These are phyloP conservation scores for Stachybotrys elegans DNA, from an alignment of 2,329 filamentous ascomycete species.

Conservation along the genomic window DNA sequence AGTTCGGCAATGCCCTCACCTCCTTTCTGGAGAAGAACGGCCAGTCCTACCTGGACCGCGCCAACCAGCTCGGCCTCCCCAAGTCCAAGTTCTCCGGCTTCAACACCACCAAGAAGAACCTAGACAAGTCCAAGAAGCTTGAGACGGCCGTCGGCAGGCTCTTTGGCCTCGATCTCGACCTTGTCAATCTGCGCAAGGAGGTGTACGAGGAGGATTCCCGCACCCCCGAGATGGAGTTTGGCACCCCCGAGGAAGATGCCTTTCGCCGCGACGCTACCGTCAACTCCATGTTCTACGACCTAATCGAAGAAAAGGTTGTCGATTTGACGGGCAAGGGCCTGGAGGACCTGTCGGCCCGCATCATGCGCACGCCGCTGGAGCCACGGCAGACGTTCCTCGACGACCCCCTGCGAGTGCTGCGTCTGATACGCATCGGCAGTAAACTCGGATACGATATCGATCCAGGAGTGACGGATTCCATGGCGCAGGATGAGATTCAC, in stretches of 20 bases:
- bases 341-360: slow-evolving; percentile 62
- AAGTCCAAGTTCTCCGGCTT: too few relatives aligned
- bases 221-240: slow-evolving; percentile 90
- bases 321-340: slow-evolving; percentile 83
- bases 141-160: slow-evolving; percentile 86
- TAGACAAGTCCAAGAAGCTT: slow-evolving; percentile 93
- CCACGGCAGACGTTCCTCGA: slow-evolving; percentile 92
- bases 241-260: slow-evolving; percentile 86
- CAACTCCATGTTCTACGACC: slow-evolving; percentile 94
- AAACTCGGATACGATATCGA: slow-evolving; percentile 78
- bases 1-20: slow-evolving; percentile 65
- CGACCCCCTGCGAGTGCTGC: slow-evolving; percentile 81
- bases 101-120: slow-evolving; percentile 87
- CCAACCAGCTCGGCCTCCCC: too few relatives aligned
- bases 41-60: slow-evolving; percentile 54
- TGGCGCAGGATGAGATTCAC: slow-evolving; percentile 75
- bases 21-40: slow-evolving; percentile 58
- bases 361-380: slow-evolving; percentile 81
- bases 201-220: slow-evolving; percentile 85
- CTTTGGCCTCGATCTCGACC: slow-evolving; percentile 82
- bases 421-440: slow-evolving; percentile 86
- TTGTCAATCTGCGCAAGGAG: slow-evolving; percentile 92
- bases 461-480: slow-evolving; percentile 59
- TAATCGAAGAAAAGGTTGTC: slow-evolving; percentile 73
- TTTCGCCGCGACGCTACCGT: slow-evolving; percentile 85